phyloP scores from a whole-genome alignment of 2,329 filamentous ascomycete genomes.

The Periconia digitata region DNA sequence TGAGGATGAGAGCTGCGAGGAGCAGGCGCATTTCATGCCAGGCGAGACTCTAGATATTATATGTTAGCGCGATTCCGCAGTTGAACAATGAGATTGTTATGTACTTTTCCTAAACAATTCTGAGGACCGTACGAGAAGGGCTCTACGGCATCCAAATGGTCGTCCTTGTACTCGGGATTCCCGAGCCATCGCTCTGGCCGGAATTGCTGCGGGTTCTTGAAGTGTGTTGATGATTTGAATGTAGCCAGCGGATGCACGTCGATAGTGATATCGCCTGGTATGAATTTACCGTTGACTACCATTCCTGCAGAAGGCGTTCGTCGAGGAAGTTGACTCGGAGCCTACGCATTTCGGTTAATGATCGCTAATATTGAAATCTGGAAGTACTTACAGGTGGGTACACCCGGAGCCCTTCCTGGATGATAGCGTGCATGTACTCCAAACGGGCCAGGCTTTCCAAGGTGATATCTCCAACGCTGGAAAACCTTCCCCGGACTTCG shows the following conservation, averaged over 20 bases:
- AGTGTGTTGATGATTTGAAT: constrained; percentile 30
- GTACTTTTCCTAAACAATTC: constrained; percentile 39
- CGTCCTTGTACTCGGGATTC: constrained; percentile 21
- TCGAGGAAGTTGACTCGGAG: not conserved
- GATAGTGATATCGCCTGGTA: constrained; percentile 1
- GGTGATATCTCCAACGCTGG: constrained; percentile 11
- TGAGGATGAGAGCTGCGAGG: constrained; percentile 39
- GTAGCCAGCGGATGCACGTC: constrained; percentile 8
- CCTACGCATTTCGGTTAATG: not conserved
- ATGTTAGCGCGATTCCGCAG: constrained; percentile 7
- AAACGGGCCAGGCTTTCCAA: constrained; percentile 32
- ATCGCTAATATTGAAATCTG: not conserved
- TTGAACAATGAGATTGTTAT: not conserved
- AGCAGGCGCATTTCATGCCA: constrained; percentile 48
- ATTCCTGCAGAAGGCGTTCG: not conserved
- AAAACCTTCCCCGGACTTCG: constrained; percentile 20
- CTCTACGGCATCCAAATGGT: constrained; percentile 41
- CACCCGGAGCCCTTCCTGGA: constrained; percentile 13
- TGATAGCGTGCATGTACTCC: constrained; percentile 17
- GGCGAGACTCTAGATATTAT: constrained; percentile 26
- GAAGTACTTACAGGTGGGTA: constrained; percentile 9
- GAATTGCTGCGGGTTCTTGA: constrained; percentile 39
- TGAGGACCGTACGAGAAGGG: constrained; percentile 50
- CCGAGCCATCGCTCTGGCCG: constrained; percentile 47
- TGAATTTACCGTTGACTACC: not conserved